A percentile compares a stretch with the other conserved stretches of the same genome.
Conservation (phyloP, 2,329 filamentous ascomycete species). For the Purpureocillium takamizusanense region DNA sequence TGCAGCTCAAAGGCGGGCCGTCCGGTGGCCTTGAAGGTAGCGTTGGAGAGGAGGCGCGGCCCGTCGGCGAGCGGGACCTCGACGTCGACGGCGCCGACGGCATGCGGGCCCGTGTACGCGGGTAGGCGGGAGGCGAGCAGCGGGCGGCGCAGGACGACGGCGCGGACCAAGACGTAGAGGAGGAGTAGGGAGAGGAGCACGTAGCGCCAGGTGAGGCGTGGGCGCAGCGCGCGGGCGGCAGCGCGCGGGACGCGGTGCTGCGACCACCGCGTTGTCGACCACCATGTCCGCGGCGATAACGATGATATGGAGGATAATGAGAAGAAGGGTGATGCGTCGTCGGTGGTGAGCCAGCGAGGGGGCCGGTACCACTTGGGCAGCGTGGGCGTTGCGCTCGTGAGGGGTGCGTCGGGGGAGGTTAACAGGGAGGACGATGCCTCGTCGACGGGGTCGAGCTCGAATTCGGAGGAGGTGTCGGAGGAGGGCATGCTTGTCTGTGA, state of each 20-base stretch:
- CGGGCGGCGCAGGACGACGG: slow-evolving; percentile 28
- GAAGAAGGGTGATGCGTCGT: no score
- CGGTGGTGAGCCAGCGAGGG: neutral
- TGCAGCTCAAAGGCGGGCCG: slow-evolving; percentile 34
- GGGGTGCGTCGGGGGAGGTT: slow-evolving; percentile 5
- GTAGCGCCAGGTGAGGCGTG: neutral
- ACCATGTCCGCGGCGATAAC: no score
- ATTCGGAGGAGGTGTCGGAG: neutral
- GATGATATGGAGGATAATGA: no score
- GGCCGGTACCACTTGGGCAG: neutral
- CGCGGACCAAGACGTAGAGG: slow-evolving; percentile 24
- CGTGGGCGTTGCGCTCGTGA: slow-evolving; percentile 1
- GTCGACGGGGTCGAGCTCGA: slow-evolving; percentile 5
- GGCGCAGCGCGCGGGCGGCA: neutral
- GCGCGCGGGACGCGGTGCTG: no score
- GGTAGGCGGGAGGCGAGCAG: slow-evolving; percentile 35
- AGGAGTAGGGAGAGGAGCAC: neutral
- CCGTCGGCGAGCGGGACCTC: slow-evolving; percentile 28
- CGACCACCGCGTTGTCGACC: no score
- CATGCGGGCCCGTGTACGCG: slow-evolving; percentile 31
- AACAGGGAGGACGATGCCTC: neutral
- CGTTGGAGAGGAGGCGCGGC: slow-evolving; percentile 20
- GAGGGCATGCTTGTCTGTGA: neutral
- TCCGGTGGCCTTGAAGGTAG: slow-evolving; percentile 22
- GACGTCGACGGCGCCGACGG: slow-evolving; percentile 37